Evolutionary conservation across 2,329 filamentous ascomycete genomes (phyloP).

Genomic region (Ophiostoma sp.): DNA sequence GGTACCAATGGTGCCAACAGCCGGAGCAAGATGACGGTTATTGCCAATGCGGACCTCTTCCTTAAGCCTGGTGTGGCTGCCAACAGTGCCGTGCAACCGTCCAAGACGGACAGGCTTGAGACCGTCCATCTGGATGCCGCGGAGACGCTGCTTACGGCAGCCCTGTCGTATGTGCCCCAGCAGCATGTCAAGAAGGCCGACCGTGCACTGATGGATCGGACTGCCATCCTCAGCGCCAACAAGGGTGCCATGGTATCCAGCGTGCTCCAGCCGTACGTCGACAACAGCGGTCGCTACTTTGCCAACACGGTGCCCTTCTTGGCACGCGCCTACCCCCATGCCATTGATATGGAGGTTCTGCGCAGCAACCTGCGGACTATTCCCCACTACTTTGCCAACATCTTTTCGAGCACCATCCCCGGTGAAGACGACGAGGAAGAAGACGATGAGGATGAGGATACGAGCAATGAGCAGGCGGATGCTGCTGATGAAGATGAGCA

Average conservation of each 20-base stretch:
- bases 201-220: conserved; percentile 72
- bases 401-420: conserved; percentile 26
- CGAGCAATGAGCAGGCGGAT: neutral
- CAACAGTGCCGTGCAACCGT: conserved; percentile 23
- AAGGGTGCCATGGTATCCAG: conserved; percentile 73
- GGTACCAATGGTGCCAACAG: conserved; percentile 31
- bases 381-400: conserved; percentile 29
- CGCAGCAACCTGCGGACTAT: conserved; percentile 51
- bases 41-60: conserved; percentile 67
- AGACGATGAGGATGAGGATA: conserved; percentile 36
- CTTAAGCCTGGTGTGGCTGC: conserved; percentile 42
- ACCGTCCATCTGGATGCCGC: conserved; percentile 52
- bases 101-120: conserved; percentile 34
- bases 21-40: conserved; percentile 36
- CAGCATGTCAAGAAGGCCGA: conserved; percentile 63
- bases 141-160: conserved; percentile 52
- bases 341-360: conserved; percentile 66
- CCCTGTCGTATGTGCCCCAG: conserved; percentile 60
- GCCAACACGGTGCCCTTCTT: conserved; percentile 78
- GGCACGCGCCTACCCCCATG: conserved; percentile 56
- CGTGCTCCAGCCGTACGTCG: conserved; percentile 68
- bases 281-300: conserved; percentile 57
- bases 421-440: conserved; percentile 29
- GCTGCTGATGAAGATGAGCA: conserved; percentile 32
- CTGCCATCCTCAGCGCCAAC: conserved; percentile 65